A percentile compares a stretch with the other conserved stretches of the same genome.
Conservation (phyloP, 176 grass and related monocot genomes). For the Rhipidocladum racemiflorum region DNA sequence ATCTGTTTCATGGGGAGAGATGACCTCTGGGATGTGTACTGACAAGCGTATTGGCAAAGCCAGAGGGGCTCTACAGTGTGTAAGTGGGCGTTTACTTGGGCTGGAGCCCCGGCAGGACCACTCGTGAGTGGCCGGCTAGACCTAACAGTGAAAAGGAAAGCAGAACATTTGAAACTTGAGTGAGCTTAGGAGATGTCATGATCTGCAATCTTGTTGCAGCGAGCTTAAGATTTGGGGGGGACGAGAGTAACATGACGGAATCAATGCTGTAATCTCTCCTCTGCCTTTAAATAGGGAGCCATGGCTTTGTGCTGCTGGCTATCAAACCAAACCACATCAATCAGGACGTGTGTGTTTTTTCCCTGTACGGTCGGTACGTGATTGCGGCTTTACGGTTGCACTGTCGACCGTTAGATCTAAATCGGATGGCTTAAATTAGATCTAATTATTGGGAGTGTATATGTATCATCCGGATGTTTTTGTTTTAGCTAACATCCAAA, state of each 20-base stretch:
- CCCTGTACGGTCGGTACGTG: too few species aligned
- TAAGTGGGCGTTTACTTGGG: slow-evolving; percentile 18
- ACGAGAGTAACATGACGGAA: not conserved
- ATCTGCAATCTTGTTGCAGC: not conserved
- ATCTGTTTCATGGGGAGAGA: not conserved
- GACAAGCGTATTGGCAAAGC: slow-evolving; percentile 30
- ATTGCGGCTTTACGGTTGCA: too few species aligned
- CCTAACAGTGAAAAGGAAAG: slow-evolving; percentile 17
- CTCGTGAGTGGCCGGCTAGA: not conserved
- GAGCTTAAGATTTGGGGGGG: not conserved
- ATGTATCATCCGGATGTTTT: too few species aligned
- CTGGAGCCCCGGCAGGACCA: slow-evolving; percentile 12
- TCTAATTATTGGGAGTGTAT: too few species aligned
- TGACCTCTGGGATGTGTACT: not conserved
- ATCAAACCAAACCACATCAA: too few species aligned
- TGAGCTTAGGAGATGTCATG: not conserved
- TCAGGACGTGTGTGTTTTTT: too few species aligned
- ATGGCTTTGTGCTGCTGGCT: not conserved
- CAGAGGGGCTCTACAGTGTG: not conserved
- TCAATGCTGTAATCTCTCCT: slow-evolving; percentile 29
- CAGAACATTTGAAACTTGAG: not conserved
- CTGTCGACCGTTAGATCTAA: too few species aligned
- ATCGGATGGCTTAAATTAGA: too few species aligned
- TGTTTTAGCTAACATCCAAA: too few species aligned
- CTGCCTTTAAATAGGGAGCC: slow-evolving; percentile 1